A percentile compares a stretch with the other conserved stretches of the same genome.
Evolutionary conservation across 768 basidiomycete species (phyloP).

Genomic region (Serendipita sp.): DNA sequence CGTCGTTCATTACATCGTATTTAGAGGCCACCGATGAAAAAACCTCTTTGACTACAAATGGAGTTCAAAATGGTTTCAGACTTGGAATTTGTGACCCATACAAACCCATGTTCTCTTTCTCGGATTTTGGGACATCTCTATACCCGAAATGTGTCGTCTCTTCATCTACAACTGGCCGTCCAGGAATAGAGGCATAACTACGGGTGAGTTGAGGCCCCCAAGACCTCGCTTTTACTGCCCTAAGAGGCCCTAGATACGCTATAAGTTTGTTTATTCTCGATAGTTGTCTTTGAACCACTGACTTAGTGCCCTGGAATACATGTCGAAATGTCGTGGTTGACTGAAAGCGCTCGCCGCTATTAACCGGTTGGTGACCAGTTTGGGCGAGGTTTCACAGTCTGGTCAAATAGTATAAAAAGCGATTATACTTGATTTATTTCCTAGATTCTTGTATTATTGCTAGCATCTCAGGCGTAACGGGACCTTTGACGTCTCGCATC

Average conservation of each 20-base stretch:
- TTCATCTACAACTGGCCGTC: not conserved
- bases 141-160: conserved; percentile 82
- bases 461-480: not conserved
- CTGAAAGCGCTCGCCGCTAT: no score
- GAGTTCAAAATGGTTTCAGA: not conserved
- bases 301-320: not conserved
- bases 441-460: not conserved
- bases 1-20: conserved; percentile 98
- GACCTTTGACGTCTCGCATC: not conserved
- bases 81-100: not conserved
- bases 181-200: not conserved
- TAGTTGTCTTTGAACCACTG: not conserved
- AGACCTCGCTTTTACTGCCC: not conserved
- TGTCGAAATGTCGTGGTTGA: not conserved
- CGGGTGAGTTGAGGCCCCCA: not conserved
- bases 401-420: not conserved
- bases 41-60: conserved; percentile 55
- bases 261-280: not conserved
- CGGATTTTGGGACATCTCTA: conserved; percentile 66
- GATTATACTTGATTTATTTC: not conserved
- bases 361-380: not conserved
- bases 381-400: not conserved
- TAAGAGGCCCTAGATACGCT: not conserved
- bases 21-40: conserved; percentile 90
- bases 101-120: conserved; percentile 57